These are phyloP conservation scores for Leccinum subfulvum DNA, from an alignment of 1,284 basidiomycete genomes.

Conservation along the genomic window DNA sequence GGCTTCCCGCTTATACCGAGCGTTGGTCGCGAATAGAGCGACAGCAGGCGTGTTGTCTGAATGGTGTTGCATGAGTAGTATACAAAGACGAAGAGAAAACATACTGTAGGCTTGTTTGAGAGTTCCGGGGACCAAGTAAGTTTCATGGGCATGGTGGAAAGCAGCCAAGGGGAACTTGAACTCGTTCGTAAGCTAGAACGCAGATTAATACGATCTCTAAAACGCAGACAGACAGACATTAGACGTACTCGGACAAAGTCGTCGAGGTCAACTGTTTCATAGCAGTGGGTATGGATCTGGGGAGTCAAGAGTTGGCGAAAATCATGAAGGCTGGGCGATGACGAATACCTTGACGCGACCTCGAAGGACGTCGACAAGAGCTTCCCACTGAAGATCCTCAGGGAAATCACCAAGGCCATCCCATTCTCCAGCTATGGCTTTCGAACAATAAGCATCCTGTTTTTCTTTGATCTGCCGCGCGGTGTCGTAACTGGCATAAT, in stretches of 20 bases:
- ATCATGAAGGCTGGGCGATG: neutral
- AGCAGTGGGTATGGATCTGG: conserved; percentile 78
- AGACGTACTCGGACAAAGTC: conserved; percentile 64
- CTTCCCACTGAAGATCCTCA: conserved; percentile 80
- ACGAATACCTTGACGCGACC: conserved; percentile 64
- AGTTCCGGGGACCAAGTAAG: conserved; percentile 74
- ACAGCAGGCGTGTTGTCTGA: conserved; percentile 59
- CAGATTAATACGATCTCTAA: conserved; percentile 9
- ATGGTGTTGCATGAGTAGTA: neutral
- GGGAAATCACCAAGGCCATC: conserved; percentile 65
- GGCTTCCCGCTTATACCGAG: conserved; percentile 81
- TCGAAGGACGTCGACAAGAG: conserved; percentile 82
- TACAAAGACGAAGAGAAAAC: conserved; percentile 11
- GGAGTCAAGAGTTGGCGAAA: conserved; percentile 1
- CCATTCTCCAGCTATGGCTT: conserved; percentile 61
- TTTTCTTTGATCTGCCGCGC: conserved; percentile 71
- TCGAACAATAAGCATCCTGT: conserved; percentile 73
- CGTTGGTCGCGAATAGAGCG: conserved; percentile 70
- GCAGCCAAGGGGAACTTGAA: conserved; percentile 75
- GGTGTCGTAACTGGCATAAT: conserved; percentile 52
- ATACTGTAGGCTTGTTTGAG: conserved; percentile 71
- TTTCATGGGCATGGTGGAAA: conserved; percentile 82
- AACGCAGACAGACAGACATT: conserved; percentile 25
- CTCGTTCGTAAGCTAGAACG: conserved; percentile 69
- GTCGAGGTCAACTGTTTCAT: conserved; percentile 79